Base-by-base conservation (phyloP, 345 rosid genomes). In the Balakata baccata region DNA sequence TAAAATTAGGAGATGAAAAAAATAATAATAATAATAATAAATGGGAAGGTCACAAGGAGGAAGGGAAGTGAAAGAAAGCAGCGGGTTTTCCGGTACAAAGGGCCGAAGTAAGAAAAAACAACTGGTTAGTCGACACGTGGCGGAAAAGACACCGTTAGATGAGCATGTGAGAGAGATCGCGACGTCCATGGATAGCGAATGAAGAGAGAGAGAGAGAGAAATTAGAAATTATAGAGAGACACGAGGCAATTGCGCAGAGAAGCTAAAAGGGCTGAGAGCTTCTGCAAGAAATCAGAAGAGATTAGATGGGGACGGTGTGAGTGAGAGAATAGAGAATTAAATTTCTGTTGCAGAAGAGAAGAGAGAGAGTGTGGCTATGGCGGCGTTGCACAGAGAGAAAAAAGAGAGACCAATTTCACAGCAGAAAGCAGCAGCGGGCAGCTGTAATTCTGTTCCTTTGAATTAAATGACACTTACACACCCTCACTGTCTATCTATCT, bases 321-420 rank as follows among this genome's bases (percentile, higher is more conserved):
- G 34, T 59, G 75, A 39, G 76, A 60, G 70, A 74, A 29, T 75
- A 71, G 77, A 77, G 79, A 77, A 68, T 79, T 83, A 72, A 84
- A 77, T 81, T 81, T 51, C 64, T 43, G 81, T 77, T 71, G 83
- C 85, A 81, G 86, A 80, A 80, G 61, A 72, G 71, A 29, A 29
- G 34, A 29, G 34, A 66, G 83, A 82, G 71, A 82, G 86, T 66
- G 74, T 20, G 69, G 69, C 64, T 81, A 85, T 83, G 92, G 87
- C 96, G 92, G 96, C 96, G 88, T 83, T 85, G 96, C 87, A 85
- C 88, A 77, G 80, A 81, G 4, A 38, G 29, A 66, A 38, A 46
- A 11, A 46, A 43, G 34, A 29, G 34, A 29, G 34, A 29, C 34
- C 34, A 29, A 29, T 29, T 29, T 29, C 34, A 29, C 34, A 29